A percentile compares a stretch with the other conserved stretches of the same genome.
phyloP scores from a whole-genome alignment of 73 alveolate genomes.

The Paramecium pentaurelia region DNA sequence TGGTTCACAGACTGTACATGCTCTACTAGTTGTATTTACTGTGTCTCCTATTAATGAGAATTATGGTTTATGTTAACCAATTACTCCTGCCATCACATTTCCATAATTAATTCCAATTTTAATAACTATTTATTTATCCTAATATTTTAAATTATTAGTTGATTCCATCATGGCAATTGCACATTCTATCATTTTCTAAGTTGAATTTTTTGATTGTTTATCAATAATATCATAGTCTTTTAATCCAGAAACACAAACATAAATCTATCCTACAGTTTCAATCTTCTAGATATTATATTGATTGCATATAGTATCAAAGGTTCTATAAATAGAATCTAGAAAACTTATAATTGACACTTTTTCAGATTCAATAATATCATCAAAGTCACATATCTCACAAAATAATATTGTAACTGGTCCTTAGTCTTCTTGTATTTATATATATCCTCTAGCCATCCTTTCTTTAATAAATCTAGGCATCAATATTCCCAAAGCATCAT shows the following conservation, averaged over 20 bases:
- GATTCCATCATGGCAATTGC: constrained; percentile 41
- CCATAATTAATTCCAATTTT: constrained; percentile 62
- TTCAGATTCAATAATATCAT: constrained; percentile 63
- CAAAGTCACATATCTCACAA: constrained; percentile 84
- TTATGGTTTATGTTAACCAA: constrained; percentile 63
- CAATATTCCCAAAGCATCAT: constrained; percentile 36
- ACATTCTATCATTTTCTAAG: constrained; percentile 37
- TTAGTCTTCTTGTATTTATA: constrained; percentile 78
- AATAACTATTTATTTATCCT: constrained; percentile 14
- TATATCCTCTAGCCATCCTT: constrained; percentile 67
- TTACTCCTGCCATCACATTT: constrained; percentile 62
- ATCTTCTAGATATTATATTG: constrained; percentile 62
- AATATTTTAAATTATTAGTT: background rate
- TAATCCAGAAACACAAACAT: constrained; percentile 88
- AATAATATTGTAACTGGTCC: constrained; percentile 81
- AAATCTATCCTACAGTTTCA: constrained; percentile 88
- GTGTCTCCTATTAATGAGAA: constrained; percentile 65
- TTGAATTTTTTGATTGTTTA: background rate
- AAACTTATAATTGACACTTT: constrained; percentile 28
- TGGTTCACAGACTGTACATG: constrained; percentile 24
- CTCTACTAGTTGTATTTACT: constrained; percentile 59
- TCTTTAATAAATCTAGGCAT: constrained; percentile 52
- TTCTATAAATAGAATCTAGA: constrained; percentile 72
- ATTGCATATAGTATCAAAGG: constrained; percentile 76
- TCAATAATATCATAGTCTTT: constrained; percentile 69